Base-by-base conservation (phyloP, 495 filamentous ascomycete species). In the Daldinia decipiens region DNA sequence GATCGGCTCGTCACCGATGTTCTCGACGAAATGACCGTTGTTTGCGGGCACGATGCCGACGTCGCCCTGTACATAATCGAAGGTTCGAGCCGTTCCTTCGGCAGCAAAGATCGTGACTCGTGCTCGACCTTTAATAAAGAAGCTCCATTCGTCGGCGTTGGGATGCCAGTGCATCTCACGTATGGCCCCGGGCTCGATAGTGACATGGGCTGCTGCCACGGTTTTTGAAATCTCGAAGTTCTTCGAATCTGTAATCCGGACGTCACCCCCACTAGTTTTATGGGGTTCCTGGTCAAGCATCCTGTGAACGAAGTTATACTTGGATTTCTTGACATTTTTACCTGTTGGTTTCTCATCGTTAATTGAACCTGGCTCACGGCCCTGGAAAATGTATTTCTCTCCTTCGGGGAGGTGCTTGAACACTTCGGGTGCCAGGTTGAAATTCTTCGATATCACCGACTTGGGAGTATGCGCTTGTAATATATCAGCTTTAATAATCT, bases 321-420 rank as follows among this genome's bases (percentile, higher is more conserved):
- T 88, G 36, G 86, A 89, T 63, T 84, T 81, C 75, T 89, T 89
- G 73, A 87, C 84, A 39, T 81, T 73, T 21, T 80, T 82, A 27
- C 82, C 82, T 0, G 60, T 67, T 6, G 90, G 76, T 70, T 71
- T 70, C 53, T 83, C 82, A 11, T 83, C 77, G 19, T 78, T 72
- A 53, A 84, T 76, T 12, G 79, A 81, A 7, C 81, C 85, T 0
- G 86, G 87, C n/a, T 79, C 62, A 0, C 84, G 81, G 68, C 85
- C 89, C 59, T 88, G 84, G 80, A 92, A 91, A 69, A 92, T 92
- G 81, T 91, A 92, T 70, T 88, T 88, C 70, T 92, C 88, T 9
- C 75, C 75, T 15, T 76, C 70, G 5, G 89, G 89, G 43, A 92
- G 79, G 62, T 85, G 78, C 15, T 81, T 79, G 72, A 92, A 90